Evolutionary conservation across 1,139 yeast genomes (phyloP), one percentile per base, ranked within the genome.

Genomic region (Lipomyces yarrowii): DNA sequence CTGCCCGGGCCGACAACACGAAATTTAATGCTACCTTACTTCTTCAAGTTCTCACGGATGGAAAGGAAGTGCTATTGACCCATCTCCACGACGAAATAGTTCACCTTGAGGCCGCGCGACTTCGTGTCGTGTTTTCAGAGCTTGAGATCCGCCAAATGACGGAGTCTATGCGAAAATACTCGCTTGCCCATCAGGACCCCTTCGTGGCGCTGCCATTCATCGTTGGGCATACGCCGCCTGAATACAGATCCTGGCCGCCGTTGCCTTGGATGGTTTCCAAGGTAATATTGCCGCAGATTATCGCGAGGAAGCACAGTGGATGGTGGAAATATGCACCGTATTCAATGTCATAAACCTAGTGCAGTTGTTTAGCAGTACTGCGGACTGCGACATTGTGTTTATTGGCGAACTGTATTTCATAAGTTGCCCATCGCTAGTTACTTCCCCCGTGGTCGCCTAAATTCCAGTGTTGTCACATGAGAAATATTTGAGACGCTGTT

Each of bases 351-450:
- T 26, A 26, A 26, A 26, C 4, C 4, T 3, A 26, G 30, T 26
- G 30, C 2, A 3, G 30, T n/a, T 13, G 61, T 71, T 71, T 62
- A 78, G 81, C 66, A 78, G 79, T 54, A 74, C 77, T 67, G 74
- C 71, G 48, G 82, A 81, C 42, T 74, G 75, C 63, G 76, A 74
- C 59, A 73, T 81, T 64, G 56, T 72, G 51, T 74, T n/a, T n/a
- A n/a, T n/a, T n/a, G n/a, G n/a, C n/a, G n/a, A n/a, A n/a, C n/a
- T n/a, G n/a, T n/a, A n/a, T n/a, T n/a, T n/a, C n/a, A n/a, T n/a
- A n/a, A n/a, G n/a, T n/a, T n/a, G n/a, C n/a, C n/a, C n/a, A n/a
- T n/a, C n/a, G n/a, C n/a, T n/a, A n/a, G n/a, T n/a, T n/a, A n/a
- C n/a, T n/a, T n/a, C n/a, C n/a, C n/a, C n/a, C n/a, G n/a, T n/a